Conservation (phyloP, 805 yeast species). For the Kluyveromyces siamensis region DNA sequence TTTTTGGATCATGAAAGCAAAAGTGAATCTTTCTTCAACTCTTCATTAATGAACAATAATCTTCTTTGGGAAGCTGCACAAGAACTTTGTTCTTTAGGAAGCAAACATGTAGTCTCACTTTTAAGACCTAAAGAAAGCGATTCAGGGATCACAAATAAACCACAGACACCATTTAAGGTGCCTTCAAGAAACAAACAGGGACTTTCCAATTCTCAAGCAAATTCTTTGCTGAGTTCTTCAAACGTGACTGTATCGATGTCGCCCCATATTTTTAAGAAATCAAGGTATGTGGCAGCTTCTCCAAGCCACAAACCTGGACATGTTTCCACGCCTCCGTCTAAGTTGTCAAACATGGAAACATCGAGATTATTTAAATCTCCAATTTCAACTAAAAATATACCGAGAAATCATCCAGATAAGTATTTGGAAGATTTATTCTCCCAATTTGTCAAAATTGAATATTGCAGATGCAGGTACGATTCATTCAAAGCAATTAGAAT, state of each 20-base stretch:
- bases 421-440: slow-evolving; percentile 6
- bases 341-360: slow-evolving; percentile 6
- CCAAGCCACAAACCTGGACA: not conserved
- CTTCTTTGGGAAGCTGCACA: slow-evolving; percentile 69
- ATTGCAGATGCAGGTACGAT: slow-evolving; percentile 48
- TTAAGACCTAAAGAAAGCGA: slow-evolving; percentile 1
- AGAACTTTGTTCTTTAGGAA: not conserved
- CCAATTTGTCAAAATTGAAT: slow-evolving; percentile 6
- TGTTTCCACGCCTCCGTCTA: not conserved
- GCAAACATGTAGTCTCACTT: not conserved
- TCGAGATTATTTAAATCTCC: not conserved
- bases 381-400: not conserved
- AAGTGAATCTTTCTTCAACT: slow-evolving; percentile 47
- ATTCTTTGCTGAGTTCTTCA: slow-evolving; percentile 5
- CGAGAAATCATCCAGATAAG: not conserved
- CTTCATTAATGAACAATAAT: slow-evolving; percentile 54
- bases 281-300: not conserved
- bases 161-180: slow-evolving; percentile 9
- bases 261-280: slow-evolving; percentile 1
- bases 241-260: slow-evolving; percentile 3
- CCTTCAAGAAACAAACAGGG: slow-evolving; percentile 12
- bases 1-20: slow-evolving; percentile 52
- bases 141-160: slow-evolving; percentile 2
- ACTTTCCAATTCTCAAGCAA: slow-evolving; percentile 3
- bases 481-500: slow-evolving; percentile 71